phyloP scores from a whole-genome alignment of 768 basidiomycete species.

The Arthromyces matolae region DNA sequence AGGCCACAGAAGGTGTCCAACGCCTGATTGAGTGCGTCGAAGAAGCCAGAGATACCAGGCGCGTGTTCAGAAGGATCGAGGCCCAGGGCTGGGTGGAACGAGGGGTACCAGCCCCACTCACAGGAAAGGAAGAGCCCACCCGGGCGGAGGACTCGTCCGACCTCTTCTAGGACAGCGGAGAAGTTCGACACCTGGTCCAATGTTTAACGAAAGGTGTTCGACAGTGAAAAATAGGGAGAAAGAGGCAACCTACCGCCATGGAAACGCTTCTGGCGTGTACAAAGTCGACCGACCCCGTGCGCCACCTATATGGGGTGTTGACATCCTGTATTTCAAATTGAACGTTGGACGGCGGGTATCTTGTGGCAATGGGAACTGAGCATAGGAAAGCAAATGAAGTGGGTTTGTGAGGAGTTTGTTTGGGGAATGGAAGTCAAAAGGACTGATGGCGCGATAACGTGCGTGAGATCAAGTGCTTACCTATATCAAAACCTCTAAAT shows the following conservation, averaged over 20 bases:
- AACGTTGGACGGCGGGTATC: slow-evolving; percentile 57
- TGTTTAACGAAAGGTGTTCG: neutral
- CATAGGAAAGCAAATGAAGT: neutral
- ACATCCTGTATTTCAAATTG: slow-evolving; percentile 67
- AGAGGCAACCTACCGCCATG: slow-evolving; percentile 52
- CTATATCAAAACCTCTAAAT: slow-evolving; percentile 75
- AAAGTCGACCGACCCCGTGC: slow-evolving; percentile 54
- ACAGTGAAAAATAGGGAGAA: neutral
- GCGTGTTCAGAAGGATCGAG: slow-evolving; percentile 31
- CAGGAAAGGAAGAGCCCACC: slow-evolving; percentile 69
- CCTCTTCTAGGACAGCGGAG: slow-evolving; percentile 49
- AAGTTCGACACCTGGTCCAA: slow-evolving; percentile 52
- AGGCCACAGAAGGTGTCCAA: slow-evolving; percentile 34
- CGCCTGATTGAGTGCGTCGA: slow-evolving; percentile 33
- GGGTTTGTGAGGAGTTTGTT: no score
- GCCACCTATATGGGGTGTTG: slow-evolving; percentile 48
- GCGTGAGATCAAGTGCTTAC: slow-evolving; percentile 35
- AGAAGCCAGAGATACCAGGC: slow-evolving; percentile 37
- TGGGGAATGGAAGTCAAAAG: slow-evolving; percentile 10
- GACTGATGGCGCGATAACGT: slow-evolving; percentile 10
- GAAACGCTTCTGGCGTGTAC: slow-evolving; percentile 61
- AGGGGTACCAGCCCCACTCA: slow-evolving; percentile 51
- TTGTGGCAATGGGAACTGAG: slow-evolving; percentile 69
- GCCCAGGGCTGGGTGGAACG: slow-evolving; percentile 32
- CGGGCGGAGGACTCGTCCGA: slow-evolving; percentile 58